Percentiles rank a stretch among this genome's conserved stretches.
Evolutionary conservation across 306 rosid species (phyloP).

Genomic region (Alnus glutinosa): DNA sequence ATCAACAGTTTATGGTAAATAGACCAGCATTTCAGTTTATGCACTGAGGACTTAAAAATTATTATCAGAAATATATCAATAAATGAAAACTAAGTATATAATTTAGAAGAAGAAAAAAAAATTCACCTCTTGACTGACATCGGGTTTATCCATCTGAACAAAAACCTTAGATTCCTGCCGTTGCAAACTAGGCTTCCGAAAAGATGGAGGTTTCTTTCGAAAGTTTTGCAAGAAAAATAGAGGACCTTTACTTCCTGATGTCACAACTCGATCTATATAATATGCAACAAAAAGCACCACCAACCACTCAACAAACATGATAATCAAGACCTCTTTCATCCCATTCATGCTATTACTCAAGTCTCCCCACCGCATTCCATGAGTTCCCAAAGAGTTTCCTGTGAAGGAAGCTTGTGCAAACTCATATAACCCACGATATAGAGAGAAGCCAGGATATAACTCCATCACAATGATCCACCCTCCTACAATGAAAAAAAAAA

Average conservation of each 20-base stretch:
- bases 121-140: constrained; percentile 77
- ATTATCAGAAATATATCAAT: background rate
- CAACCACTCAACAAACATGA: constrained; percentile 74
- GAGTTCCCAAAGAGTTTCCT: constrained; percentile 50
- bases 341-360: constrained; percentile 63
- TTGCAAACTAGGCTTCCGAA: constrained; percentile 52
- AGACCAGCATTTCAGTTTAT: background rate
- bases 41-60: background rate
- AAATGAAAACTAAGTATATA: background rate
- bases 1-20: background rate
- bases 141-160: constrained; percentile 73
- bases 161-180: constrained; percentile 66
- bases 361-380: constrained; percentile 81
- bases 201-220: constrained; percentile 48
- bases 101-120: constrained; percentile 13
- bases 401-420: constrained; percentile 53
- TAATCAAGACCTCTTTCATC: constrained; percentile 64
- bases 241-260: constrained; percentile 66
- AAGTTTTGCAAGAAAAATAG: constrained; percentile 52
- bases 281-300: constrained; percentile 57
- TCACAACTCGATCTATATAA: constrained; percentile 60
- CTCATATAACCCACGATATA: constrained; percentile 82
- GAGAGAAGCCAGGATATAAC: constrained; percentile 77
- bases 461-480: constrained; percentile 69
- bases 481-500: constrained; percentile 36